Conservation (phyloP, 2,329 filamentous ascomycete genomes). For the Aotearoamyces nothofagi region DNA sequence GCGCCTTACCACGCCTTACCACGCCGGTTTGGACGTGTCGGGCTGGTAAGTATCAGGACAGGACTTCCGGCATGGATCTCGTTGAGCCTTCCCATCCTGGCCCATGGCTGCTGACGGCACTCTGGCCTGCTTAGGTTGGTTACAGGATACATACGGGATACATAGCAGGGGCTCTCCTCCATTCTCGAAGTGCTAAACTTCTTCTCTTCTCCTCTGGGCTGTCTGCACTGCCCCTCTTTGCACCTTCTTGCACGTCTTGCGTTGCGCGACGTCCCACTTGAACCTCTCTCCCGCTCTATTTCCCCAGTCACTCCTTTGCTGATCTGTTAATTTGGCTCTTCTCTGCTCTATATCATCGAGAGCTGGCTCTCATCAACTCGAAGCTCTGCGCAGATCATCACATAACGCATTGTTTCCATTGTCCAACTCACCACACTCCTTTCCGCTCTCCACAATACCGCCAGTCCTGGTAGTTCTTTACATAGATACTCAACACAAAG, state of each 20-base stretch:
- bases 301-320: constrained; percentile 36
- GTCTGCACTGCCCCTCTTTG: constrained; percentile 32
- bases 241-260: constrained; percentile 27
- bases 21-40: constrained; percentile 15
- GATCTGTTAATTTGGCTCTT: constrained; percentile 26
- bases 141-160: too few species aligned
- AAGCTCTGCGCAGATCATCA: constrained; percentile 21
- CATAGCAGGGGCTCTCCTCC: too few species aligned
- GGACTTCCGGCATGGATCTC: constrained; percentile 16
- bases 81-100: constrained; percentile 10
- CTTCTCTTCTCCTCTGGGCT: constrained; percentile 36
- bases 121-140: too few species aligned
- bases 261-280: constrained; percentile 30
- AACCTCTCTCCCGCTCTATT: constrained; percentile 22
- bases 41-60: constrained; percentile 19
- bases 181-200: too few species aligned
- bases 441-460: constrained; percentile 15
- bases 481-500: too few species aligned
- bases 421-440: constrained; percentile 26
- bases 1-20: too few species aligned
- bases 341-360: constrained; percentile 32
- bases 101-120: constrained; percentile 16
- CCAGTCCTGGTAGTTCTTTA: too few species aligned
- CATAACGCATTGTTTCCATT: constrained; percentile 29
- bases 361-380: constrained; percentile 39